A percentile compares a stretch with the other conserved stretches of the same genome.
phyloP scores from a whole-genome alignment of 805 yeast species.

The Kregervanrija delftensis region DNA sequence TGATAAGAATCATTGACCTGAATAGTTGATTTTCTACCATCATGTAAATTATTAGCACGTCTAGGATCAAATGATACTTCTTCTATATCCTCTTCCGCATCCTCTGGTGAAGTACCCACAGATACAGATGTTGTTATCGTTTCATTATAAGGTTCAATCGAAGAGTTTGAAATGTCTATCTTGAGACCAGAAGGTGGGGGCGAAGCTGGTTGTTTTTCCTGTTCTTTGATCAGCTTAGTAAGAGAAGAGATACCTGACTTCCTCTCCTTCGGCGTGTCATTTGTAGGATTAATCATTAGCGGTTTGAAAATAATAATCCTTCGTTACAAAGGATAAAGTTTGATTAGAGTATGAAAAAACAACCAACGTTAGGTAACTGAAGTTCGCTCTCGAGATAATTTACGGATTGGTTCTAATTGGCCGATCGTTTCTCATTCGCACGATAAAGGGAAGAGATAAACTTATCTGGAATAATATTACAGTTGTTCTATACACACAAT shows the following conservation, averaged over 20 bases:
- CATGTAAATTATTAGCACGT: background rate
- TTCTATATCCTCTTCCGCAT: slow-evolving; percentile 9
- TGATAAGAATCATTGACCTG: too few relatives aligned
- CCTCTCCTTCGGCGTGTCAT: slow-evolving; percentile 6
- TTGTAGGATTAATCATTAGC: too few relatives aligned
- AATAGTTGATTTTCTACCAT: too few relatives aligned
- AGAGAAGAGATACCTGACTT: slow-evolving; percentile 25
- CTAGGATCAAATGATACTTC: slow-evolving; percentile 5
- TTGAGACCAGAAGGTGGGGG: slow-evolving; percentile 13
- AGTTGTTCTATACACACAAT: too few relatives aligned
- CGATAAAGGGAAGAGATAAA: too few relatives aligned
- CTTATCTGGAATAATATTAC: too few relatives aligned
- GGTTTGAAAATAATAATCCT: too few relatives aligned
- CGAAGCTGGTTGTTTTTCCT: slow-evolving; percentile 11
- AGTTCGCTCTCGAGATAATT: too few relatives aligned
- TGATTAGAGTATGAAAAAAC: too few relatives aligned
- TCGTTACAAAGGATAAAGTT: too few relatives aligned
- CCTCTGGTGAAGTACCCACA: slow-evolving; percentile 27
- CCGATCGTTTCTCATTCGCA: too few relatives aligned
- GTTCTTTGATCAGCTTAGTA: slow-evolving; percentile 29
- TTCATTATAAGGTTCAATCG: slow-evolving; percentile 14
- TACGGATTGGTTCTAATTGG: background rate
- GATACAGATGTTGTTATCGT: slow-evolving; percentile 29
- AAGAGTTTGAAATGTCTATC: background rate
- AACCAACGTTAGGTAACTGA: too few relatives aligned